These are phyloP conservation scores for Volvox carteri DNA, from an alignment of 163 green algal genomes.

Conservation along the genomic window DNA sequence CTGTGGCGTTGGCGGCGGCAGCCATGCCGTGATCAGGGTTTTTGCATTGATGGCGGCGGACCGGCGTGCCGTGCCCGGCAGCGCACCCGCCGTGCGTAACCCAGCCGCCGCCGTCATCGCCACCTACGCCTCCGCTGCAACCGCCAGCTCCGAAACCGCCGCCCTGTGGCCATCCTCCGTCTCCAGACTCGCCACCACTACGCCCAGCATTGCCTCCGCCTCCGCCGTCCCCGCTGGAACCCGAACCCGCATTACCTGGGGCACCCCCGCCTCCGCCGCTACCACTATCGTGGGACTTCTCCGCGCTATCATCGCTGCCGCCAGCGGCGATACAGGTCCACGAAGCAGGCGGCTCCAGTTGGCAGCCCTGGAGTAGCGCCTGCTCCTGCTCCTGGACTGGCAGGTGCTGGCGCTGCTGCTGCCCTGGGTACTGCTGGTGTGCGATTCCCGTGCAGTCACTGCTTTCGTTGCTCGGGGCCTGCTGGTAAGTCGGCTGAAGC, in stretches of 20 bases:
- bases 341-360: background rate
- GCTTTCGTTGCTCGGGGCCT: background rate
- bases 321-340: too few species aligned
- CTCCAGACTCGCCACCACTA: background rate
- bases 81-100: background rate
- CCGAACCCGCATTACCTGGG: background rate
- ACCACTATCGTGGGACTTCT: background rate
- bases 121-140: background rate
- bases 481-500: background rate
- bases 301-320: background rate
- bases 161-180: background rate
- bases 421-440: background rate
- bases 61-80: background rate
- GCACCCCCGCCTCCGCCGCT: background rate
- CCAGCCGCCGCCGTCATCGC: background rate
- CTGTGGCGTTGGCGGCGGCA: background rate
- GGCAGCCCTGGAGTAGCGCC: background rate
- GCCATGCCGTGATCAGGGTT: background rate
- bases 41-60: background rate
- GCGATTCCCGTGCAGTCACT: background rate
- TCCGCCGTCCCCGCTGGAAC: too few species aligned
- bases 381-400: background rate
- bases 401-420: background rate
- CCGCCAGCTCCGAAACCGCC: background rate
- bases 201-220: background rate